phyloP scores from a whole-genome alignment of 306 rosid species.

The Vicia faba region DNA sequence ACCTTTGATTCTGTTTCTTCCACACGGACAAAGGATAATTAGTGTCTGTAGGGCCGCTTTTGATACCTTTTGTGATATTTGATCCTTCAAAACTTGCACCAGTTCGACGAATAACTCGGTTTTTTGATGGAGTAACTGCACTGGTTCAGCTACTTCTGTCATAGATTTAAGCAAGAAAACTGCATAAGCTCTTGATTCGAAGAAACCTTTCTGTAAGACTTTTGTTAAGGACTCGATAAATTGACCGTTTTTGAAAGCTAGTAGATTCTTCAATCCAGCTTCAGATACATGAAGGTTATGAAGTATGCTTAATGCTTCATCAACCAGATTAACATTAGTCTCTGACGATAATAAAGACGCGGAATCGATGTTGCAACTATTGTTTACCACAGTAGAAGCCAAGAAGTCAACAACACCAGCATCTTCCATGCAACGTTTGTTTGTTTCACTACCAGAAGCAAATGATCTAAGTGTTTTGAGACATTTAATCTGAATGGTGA shows the following conservation, averaged over 20 bases:
- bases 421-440: conserved; percentile 62
- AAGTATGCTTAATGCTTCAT: conserved; percentile 67
- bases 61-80: conserved; percentile 56
- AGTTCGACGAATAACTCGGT: conserved; percentile 52
- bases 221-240: conserved; percentile 52
- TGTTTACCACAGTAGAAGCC: conserved; percentile 46
- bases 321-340: conserved; percentile 1
- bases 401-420: conserved; percentile 72
- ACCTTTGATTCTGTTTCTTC: conserved; percentile 62
- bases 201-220: conserved; percentile 60
- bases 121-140: conserved; percentile 35
- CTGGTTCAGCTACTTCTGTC: conserved; percentile 54
- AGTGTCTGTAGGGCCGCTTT: conserved; percentile 59
- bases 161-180: conserved; percentile 64
- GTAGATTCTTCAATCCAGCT: conserved; percentile 44
- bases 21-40: conserved; percentile 58
- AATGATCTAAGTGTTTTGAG: conserved; percentile 58
- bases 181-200: conserved; percentile 78
- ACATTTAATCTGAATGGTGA: conserved; percentile 34
- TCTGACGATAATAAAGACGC: not conserved
- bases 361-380: conserved; percentile 7
- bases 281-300: conserved; percentile 62
- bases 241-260: conserved; percentile 42
- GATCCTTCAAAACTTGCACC: conserved; percentile 58
- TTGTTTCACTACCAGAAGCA: conserved; percentile 70